Evolutionary conservation across 495 filamentous ascomycete species (phyloP).

Genomic region (Daldinia caldariorum): DNA sequence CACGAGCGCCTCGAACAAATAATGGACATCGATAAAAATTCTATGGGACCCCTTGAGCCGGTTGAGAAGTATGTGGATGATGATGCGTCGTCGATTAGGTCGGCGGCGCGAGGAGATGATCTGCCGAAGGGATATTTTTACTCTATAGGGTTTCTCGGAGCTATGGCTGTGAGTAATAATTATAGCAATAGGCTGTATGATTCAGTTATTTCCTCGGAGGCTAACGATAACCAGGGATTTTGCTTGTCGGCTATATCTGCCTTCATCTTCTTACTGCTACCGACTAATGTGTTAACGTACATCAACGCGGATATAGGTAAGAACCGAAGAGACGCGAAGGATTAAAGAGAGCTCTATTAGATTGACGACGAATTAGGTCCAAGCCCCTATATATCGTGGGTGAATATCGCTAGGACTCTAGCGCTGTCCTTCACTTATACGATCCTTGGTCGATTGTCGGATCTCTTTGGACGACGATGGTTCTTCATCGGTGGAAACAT

Average conservation of each 20-base stretch:
- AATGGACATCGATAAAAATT: constrained; percentile 23
- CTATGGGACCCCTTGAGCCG: constrained; percentile 8
- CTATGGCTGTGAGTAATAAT: constrained; percentile 30
- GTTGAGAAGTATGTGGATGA: constrained; percentile 22
- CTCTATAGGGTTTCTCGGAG: constrained; percentile 42
- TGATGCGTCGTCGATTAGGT: constrained; percentile 36
- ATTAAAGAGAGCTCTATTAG: not conserved
- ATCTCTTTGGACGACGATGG: constrained; percentile 65
- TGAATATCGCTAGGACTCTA: constrained; percentile 51
- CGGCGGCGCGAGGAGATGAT: constrained; percentile 37
- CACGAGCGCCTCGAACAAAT: not conserved
- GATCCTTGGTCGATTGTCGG: constrained; percentile 59
- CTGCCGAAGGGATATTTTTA: constrained; percentile 46
- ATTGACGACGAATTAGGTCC: constrained; percentile 51
- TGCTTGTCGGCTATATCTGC: constrained; percentile 42
- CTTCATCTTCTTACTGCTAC: constrained; percentile 45
- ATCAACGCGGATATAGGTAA: constrained; percentile 46
- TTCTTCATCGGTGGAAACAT: constrained; percentile 58
- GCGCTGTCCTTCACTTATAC: constrained; percentile 47
- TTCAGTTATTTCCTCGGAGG: not conserved
- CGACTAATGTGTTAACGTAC: constrained; percentile 45
- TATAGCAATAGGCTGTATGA: not conserved
- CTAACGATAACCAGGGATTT: constrained; percentile 35
- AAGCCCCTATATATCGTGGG: constrained; percentile 51
- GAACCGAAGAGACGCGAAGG: constrained; percentile 1